A percentile compares a stretch with the other conserved stretches of the same genome.
phyloP scores from a whole-genome alignment of 225 moss, liverwort and hornwort genomes.

The Thuidium tamariscinum region DNA sequence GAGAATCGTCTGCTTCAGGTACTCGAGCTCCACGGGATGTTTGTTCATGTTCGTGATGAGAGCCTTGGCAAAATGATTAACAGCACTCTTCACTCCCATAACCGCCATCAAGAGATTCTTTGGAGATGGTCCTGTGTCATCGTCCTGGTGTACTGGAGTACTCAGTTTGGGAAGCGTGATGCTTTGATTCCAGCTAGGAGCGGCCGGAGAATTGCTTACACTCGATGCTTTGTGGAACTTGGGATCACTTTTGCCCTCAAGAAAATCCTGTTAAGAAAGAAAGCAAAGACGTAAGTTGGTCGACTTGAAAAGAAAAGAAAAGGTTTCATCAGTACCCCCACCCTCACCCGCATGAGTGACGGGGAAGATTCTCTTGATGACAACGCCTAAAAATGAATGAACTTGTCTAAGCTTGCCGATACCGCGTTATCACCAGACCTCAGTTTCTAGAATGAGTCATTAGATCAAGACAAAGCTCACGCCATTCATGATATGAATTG shows the following conservation, averaged over 20 bases:
- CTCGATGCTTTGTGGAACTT: not conserved
- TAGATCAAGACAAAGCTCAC: not conserved
- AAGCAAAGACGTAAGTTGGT: not conserved
- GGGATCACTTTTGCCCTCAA: not conserved
- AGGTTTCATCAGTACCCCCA: not conserved
- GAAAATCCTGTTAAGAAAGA: not conserved
- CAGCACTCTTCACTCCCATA: slow-evolving; percentile 3
- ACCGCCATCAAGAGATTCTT: not conserved
- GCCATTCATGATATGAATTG: accelerated
- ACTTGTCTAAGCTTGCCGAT: too few species aligned
- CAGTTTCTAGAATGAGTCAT: not conserved
- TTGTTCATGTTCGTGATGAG: not conserved
- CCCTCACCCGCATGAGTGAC: too few species aligned
- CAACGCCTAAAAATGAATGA: too few species aligned
- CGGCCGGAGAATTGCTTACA: not conserved
- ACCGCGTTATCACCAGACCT: not conserved
- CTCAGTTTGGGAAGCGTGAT: not conserved
- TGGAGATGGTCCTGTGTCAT: slow-evolving; percentile 7
- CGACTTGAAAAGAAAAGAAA: not conserved
- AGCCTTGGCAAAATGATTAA: not conserved
- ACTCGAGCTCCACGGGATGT: not conserved
- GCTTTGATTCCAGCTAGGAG: too few species aligned
- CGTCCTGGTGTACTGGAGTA: not conserved
- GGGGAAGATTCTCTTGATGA: not conserved
- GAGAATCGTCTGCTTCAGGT: not conserved